Evolutionary conservation across 2,329 filamentous ascomycete genomes (phyloP).

Genomic region (Colletotrichum sojae): DNA sequence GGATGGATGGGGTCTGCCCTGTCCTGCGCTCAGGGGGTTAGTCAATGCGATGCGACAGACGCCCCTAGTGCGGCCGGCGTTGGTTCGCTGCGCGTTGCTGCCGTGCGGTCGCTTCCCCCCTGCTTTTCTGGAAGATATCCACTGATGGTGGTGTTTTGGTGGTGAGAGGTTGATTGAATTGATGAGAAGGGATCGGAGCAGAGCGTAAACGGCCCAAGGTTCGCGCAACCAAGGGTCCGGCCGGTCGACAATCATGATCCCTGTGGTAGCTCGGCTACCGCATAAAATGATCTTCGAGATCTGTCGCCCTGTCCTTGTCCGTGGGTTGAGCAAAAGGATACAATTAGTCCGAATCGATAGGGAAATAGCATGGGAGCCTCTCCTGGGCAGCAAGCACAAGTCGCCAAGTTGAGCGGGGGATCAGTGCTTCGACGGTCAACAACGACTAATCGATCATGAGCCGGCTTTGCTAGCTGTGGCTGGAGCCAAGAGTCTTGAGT

Average conservation of each 20-base stretch:
- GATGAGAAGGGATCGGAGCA: slow-evolving; percentile 6
- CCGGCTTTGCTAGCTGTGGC: slow-evolving; percentile 16
- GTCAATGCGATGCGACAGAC: slow-evolving; percentile 39
- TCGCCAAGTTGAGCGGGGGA: slow-evolving; percentile 20
- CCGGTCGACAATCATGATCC: slow-evolving; percentile 24
- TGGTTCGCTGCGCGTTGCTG: slow-evolving; percentile 4
- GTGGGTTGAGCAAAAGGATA: neutral
- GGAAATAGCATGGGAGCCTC: neutral
- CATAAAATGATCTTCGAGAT: slow-evolving; percentile 29
- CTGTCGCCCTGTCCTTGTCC: slow-evolving; percentile 3
- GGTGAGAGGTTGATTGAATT: slow-evolving; percentile 37
- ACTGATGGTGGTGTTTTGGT: slow-evolving; percentile 31
- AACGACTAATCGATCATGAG: slow-evolving; percentile 3
- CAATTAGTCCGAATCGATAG: neutral
- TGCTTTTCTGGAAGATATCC: slow-evolving; percentile 32
- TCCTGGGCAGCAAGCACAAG: neutral
- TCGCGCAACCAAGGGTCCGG: slow-evolving; percentile 26
- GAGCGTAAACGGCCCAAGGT: slow-evolving; percentile 18
- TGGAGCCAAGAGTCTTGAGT: slow-evolving; percentile 16
- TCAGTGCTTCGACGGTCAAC: neutral
- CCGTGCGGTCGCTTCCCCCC: neutral
- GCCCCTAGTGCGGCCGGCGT: slow-evolving; percentile 34
- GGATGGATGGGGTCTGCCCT: slow-evolving; percentile 2
- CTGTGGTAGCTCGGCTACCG: slow-evolving; percentile 17
- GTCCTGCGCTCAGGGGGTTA: slow-evolving; percentile 28